Conservation (phyloP, 345 rosid genomes). For the Lenwebbia sp. region DNA sequence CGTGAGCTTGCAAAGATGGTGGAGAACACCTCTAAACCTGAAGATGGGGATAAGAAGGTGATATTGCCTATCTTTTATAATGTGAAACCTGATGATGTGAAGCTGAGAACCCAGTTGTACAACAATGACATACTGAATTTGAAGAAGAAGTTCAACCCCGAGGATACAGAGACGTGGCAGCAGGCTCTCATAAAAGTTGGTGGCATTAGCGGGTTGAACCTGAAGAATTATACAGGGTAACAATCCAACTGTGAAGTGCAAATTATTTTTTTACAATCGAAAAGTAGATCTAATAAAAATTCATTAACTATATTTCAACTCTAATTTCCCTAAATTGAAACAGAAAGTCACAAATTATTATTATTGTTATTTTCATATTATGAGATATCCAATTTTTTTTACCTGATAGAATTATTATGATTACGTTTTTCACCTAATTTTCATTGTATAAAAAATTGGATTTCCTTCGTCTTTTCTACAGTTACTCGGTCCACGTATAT, state of each 20-base stretch:
- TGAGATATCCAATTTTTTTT: background rate
- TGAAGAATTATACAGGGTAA: background rate
- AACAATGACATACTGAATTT: rapidly evolving
- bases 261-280: rapidly evolving
- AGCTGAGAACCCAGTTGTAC: rapidly evolving
- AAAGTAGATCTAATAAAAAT: background rate
- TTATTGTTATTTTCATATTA: background rate
- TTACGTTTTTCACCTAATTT: background rate
- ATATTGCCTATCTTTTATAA: no score
- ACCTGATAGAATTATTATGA: background rate
- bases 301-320: background rate
- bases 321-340: background rate
- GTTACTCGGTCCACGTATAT: background rate
- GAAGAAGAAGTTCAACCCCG: background rate
- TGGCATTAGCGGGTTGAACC: background rate
- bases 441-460: background rate
- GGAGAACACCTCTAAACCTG: background rate
- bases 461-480: rapidly evolving
- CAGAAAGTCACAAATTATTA: background rate
- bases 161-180: background rate
- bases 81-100: no score
- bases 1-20: background rate
- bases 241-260: rapidly evolving
- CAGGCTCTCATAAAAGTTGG: background rate
- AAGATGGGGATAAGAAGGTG: background rate